Conservation (phyloP, 352 stramenopile genomes). For the Globisporangium nunn region DNA sequence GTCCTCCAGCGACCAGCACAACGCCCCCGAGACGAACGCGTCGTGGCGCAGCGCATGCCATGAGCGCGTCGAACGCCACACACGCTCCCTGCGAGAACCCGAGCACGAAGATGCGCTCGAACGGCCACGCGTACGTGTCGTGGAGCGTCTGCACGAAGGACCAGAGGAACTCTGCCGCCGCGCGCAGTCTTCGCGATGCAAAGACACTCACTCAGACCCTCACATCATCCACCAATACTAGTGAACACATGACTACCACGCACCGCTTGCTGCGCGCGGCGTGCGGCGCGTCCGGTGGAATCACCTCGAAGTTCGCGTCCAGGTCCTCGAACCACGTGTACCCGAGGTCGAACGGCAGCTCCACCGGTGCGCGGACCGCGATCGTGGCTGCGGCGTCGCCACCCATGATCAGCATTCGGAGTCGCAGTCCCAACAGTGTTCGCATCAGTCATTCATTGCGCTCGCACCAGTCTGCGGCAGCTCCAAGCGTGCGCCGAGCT, state of each 20-base stretch:
- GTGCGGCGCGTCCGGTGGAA: conserved; percentile 28
- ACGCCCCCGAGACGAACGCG: conserved; percentile 34
- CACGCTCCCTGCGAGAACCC: conserved; percentile 61
- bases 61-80: conserved; percentile 48
- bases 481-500: conserved; percentile 42
- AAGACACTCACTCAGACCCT: background rate
- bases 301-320: conserved; percentile 38
- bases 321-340: conserved; percentile 51
- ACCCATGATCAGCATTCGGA: background rate
- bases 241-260: too few species aligned
- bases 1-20: conserved; percentile 42
- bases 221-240: too few species aligned
- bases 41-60: conserved; percentile 17
- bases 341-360: conserved; percentile 51
- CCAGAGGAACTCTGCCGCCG: conserved; percentile 29
- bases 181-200: conserved; percentile 21
- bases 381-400: conserved; percentile 21
- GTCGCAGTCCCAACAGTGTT: background rate
- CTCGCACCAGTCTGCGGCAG: conserved; percentile 54
- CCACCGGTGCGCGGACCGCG: conserved; percentile 39
- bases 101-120: conserved; percentile 52
- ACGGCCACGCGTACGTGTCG: conserved; percentile 36
- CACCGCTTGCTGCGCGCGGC: conserved; percentile 36
- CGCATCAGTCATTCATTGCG: too few species aligned
- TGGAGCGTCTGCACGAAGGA: conserved; percentile 41